phyloP scores from a whole-genome alignment of 2,329 filamentous ascomycete genomes.

The Fusarium sulawesiense region DNA sequence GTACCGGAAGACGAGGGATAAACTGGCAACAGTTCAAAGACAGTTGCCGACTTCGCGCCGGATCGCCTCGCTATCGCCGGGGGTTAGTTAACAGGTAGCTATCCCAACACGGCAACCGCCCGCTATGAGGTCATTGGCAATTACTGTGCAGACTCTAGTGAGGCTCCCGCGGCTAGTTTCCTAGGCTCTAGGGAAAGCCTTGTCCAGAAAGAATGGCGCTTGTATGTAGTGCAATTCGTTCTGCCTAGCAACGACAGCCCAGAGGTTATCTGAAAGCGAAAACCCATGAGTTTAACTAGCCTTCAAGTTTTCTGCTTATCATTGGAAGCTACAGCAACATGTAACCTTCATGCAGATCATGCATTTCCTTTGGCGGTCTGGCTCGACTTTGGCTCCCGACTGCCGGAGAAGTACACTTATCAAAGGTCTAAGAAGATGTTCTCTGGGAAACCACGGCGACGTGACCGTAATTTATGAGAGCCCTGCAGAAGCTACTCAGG shows the following conservation, averaged over 20 bases:
- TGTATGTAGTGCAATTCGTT: neutral
- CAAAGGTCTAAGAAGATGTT: neutral
- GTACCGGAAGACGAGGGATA: constrained; percentile 32
- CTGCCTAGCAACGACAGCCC: constrained; percentile 1
- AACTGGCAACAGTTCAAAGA: constrained; percentile 28
- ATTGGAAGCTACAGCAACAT: neutral
- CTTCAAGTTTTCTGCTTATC: neutral
- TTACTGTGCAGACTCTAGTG: neutral
- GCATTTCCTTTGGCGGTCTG: neutral
- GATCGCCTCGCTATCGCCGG: constrained; percentile 28
- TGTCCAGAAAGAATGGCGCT: constrained; percentile 8
- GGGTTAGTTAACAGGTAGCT: neutral
- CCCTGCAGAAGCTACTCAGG: constrained; percentile 26
- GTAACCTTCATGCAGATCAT: constrained; percentile 2
- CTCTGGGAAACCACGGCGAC: neutral
- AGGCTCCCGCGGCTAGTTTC: neutral
- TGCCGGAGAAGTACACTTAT: neutral
- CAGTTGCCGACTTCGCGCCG: constrained; percentile 43
- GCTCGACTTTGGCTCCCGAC: constrained; percentile 6
- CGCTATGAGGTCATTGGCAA: constrained; percentile 43
- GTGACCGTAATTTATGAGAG: neutral
- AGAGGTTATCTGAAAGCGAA: neutral
- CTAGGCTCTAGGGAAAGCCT: neutral
- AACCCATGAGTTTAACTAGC: neutral
- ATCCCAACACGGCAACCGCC: constrained; percentile 37